Evolutionary conservation across 2,329 filamentous ascomycete genomes (phyloP), one percentile per base, ranked within the genome.

Genomic region (Lachnellula subtilissima): DNA sequence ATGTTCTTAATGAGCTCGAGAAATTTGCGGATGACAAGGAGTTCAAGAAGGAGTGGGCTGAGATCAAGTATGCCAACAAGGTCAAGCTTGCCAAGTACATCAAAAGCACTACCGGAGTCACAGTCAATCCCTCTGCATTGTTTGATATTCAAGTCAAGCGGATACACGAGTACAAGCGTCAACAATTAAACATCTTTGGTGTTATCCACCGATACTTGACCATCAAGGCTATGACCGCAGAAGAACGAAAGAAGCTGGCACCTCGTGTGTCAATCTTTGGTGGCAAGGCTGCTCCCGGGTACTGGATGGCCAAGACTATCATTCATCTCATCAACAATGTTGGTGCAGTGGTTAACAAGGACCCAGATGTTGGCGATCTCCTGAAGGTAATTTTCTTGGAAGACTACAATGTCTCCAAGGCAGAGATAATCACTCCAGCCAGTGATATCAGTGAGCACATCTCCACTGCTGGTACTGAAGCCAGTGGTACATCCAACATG

Each of bases 221-320:
- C 14, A 87, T 99, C 71, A 99, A 97, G 77, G 81, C 83, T 37
- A 85, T 96, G 87, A 84, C 81, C 23, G 78, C 89, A 0, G 89
- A 91, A 66, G 88, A 96, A 71, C 84, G 86, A 64, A 93, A 95
- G 80, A 94, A 94, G 76, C 80, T 89, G 58, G 83, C 87, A 46
- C 91, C 92, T 15, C 87, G 93, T 51, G 94, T 97, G 9, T 94
- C 89, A 55, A 95, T 99, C 72, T 97, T 99, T 71, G 94, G 94
- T 70, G 94, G 94, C 67, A 99, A 99, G 76, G 94, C 94, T 25
- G 94, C 94, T 2, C 94, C 94, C 0, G 94, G 94, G 15, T 99
- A 99, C 79, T 99, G 94, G 94, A 99, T 97, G 94, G 94, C 94
- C 39, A 99, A 99, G 83, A 95, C 94, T 42, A 91, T 97, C 64